Evolutionary conservation across 2,329 filamentous ascomycete species (phyloP), one percentile per base, ranked within the genome.

Genomic region (Colletotrichum simmondsii): DNA sequence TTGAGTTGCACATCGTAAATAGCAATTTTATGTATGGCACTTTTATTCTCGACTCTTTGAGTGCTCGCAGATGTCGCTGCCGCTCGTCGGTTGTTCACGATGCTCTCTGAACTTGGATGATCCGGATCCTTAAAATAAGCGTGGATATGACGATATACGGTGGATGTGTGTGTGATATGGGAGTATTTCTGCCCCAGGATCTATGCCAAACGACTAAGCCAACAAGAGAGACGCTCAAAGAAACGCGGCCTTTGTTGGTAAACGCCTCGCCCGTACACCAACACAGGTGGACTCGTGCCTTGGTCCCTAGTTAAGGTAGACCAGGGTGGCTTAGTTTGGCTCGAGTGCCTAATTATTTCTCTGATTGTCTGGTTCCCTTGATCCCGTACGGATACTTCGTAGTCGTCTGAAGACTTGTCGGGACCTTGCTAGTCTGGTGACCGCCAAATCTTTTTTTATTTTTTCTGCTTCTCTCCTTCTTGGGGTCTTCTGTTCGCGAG

Each of bases 1-100:
- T 61, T 71, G 57, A 56, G 60, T 26, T 72, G 70, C 59, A 70
- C 52, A 58, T 70, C 56, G 56, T 49, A 70, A 70, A 69, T 72
- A 69, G 66, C 66, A 73, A 65, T 60, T 61, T 72, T 72, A 35
- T 72, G 70, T 26, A 61, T 49, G 54, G 46, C 70, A 70, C 46
- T 30, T 57, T 61, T 58, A 24, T 16, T 52, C 37, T 42, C 37
- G 37, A 42, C 16, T 26, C 53, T 52, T 32, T 12, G 19, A 53
- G 4, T 57, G 19, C 10, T 46, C 19, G 26, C 16, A 49, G 30
- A 37, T 30, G 35, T 30, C 63, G 49, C 7, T 54, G n/a, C 14
- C 37, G 53, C 28, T 59, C 28, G 42, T 22, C 57, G 69, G 30
- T 52, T 62, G 24, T 35, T 58, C 49, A 54, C 28, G 60, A n/a